phyloP scores from a whole-genome alignment of 2,329 filamentous ascomycete species.

The Zasmidium citrigriseum region DNA sequence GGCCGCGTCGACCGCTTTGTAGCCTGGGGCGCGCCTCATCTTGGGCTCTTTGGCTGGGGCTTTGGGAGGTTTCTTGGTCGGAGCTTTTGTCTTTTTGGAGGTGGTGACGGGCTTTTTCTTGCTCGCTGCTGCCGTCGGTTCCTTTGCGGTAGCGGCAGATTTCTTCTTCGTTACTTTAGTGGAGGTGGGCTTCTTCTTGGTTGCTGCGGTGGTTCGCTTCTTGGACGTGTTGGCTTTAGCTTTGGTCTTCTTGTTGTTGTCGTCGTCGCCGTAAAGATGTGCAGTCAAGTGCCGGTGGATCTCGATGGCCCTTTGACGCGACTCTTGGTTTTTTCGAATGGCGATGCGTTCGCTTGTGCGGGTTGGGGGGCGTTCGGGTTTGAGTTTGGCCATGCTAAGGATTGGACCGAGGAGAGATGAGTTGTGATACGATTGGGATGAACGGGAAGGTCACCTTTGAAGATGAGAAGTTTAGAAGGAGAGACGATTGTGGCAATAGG shows the following conservation, averaged over 20 bases:
- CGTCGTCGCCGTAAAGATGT: background rate
- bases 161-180: constrained; percentile 5
- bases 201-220: background rate
- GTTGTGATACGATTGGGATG: too few relatives aligned
- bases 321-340: too few relatives aligned
- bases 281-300: too few relatives aligned
- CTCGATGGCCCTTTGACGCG: too few relatives aligned
- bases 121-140: background rate
- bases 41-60: background rate
- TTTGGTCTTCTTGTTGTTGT: too few relatives aligned
- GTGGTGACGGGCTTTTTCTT: background rate
- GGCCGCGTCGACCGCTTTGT: too few relatives aligned
- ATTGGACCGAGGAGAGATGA: too few relatives aligned
- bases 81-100: background rate
- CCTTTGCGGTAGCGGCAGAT: background rate
- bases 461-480: too few relatives aligned
- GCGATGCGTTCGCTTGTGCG: background rate
- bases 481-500: too few relatives aligned
- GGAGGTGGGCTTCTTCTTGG: background rate
- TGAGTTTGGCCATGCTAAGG: too few relatives aligned
- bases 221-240: background rate
- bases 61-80: background rate
- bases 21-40: background rate
- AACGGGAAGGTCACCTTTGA: too few relatives aligned
- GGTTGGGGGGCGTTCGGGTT: background rate